Evolutionary conservation across 2,329 filamentous ascomycete species (phyloP).

Genomic region (Madurella fahalii): DNA sequence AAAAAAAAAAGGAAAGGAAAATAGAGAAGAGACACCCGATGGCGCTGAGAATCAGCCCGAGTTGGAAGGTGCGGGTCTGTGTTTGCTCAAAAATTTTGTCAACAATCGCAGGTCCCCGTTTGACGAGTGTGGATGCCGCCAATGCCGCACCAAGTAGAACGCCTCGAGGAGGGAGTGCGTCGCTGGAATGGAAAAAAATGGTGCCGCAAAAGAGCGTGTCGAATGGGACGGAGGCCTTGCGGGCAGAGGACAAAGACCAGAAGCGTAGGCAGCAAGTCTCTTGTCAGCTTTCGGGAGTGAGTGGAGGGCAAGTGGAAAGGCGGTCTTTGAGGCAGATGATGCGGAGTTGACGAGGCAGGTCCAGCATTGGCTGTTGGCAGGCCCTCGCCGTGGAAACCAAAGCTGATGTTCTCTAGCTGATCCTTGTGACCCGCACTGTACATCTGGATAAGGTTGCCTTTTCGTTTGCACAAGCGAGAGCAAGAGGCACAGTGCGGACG

Average conservation of each 20-base stretch:
- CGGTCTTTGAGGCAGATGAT: conserved; percentile 15
- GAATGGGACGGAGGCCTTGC: conserved; percentile 14
- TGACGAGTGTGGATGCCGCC: conserved; percentile 22
- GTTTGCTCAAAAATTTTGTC: conserved; percentile 26
- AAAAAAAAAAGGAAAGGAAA: no score
- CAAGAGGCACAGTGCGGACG: not conserved
- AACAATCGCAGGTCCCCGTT: conserved; percentile 26
- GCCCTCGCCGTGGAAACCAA: not conserved
- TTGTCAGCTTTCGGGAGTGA: conserved; percentile 5
- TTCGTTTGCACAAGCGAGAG: not conserved
- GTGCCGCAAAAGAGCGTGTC: conserved; percentile 18
- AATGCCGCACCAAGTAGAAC: conserved; percentile 16
- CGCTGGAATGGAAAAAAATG: conserved; percentile 1
- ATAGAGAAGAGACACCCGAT: not conserved
- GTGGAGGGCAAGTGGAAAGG: conserved; percentile 6
- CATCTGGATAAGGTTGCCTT: not conserved
- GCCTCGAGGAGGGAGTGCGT: conserved; percentile 1
- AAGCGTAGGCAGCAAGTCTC: not conserved
- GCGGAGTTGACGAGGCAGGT: conserved; percentile 14
- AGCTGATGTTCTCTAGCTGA: not conserved
- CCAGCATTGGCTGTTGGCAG: conserved; percentile 6
- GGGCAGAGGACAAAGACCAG: conserved; percentile 3
- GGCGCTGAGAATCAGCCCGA: conserved; percentile 3
- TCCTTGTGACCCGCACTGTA: conserved; percentile 1
- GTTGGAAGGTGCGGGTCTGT: conserved; percentile 23